These are phyloP conservation scores for Capronia americana DNA, from an alignment of 2,329 filamentous ascomycete species.

Conservation along the genomic window DNA sequence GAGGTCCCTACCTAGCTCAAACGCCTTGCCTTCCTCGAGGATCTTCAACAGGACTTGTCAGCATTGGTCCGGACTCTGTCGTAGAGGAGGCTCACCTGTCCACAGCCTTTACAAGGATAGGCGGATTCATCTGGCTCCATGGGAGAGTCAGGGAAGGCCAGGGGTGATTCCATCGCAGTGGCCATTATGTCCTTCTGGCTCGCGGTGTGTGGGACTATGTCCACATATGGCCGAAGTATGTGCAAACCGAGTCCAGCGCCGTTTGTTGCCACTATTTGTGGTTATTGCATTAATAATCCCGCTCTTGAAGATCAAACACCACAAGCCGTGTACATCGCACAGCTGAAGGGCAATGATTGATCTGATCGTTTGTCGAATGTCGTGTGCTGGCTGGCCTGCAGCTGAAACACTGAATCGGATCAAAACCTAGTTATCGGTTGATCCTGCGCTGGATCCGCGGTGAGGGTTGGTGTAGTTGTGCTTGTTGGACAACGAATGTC, in stretches of 20 bases:
- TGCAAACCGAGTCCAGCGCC: slow-evolving; percentile 15
- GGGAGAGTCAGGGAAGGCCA: slow-evolving; percentile 63
- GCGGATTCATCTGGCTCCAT: slow-evolving; percentile 79
- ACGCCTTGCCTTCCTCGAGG: slow-evolving; percentile 97
- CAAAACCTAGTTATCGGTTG: neutral
- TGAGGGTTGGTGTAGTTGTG: slow-evolving; percentile 5
- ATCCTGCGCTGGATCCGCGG: slow-evolving; percentile 4
- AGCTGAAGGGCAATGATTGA: slow-evolving; percentile 9
- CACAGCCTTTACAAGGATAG: slow-evolving; percentile 91
- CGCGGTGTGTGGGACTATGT: slow-evolving; percentile 21
- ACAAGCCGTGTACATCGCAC: slow-evolving; percentile 25
- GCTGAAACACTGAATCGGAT: slow-evolving; percentile 25
- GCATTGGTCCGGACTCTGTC: slow-evolving; percentile 23
- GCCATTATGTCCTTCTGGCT: slow-evolving; percentile 31
- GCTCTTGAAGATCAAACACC: slow-evolving; percentile 19
- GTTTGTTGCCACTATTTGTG: slow-evolving; percentile 11
- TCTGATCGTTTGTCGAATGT: slow-evolving; percentile 15
- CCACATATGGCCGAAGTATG: slow-evolving; percentile 26
- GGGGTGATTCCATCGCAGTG: slow-evolving; percentile 68
- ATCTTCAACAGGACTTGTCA: slow-evolving; percentile 64
- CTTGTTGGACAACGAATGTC: neutral
- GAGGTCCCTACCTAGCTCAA: slow-evolving; percentile 77
- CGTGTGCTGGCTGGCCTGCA: slow-evolving; percentile 29
- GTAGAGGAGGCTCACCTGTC: slow-evolving; percentile 68
- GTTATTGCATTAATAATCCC: slow-evolving; percentile 27